Evolutionary conservation across 2,329 filamentous ascomycete species (phyloP), one percentile per base, ranked within the genome.

Genomic region (Diaporthe helianthi): DNA sequence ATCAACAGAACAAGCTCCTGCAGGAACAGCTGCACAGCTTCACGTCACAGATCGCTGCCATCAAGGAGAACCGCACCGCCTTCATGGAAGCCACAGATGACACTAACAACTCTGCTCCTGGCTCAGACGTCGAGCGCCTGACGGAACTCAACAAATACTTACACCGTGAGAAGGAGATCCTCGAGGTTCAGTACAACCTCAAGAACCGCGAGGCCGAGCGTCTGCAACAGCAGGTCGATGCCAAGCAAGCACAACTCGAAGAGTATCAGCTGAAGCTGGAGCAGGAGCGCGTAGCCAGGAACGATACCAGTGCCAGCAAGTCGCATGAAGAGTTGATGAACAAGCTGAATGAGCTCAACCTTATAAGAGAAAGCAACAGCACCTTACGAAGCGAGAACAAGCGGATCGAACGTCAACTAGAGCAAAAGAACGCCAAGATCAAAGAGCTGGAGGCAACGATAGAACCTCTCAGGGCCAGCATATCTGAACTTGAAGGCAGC

Each of bases 141-240:
- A 92, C 96, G 71, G 95, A 98, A 76, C 88, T 99, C 68, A 97
- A 97, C 80, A 92, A 89, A 71, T 99, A 96, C 79, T 84, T 99
- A 71, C 91, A 95, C 54, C 92, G 93, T 51, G 97, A 99, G 81
- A 99, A 98, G 83, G 96, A 98, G 78, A 98, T 99, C 73, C 87
- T 98, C 10, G 95, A 99, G 75, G 93, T 98, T n/a, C 95, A 98
- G 76, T 92, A 94, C 75, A 94, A 98, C 74, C 85, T 98, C 53
- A 94, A 95, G 75, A 86, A 90, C 0, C 93, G 97, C 75, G 96
- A 99, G 80, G 86, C 89, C 66, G 97, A 97, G 80, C 90, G 96
- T 66, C 81, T 98, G 51, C 93, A 95, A 76, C 93, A 98, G 75
- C 94, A 98, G 76, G 86, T 98, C 29, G 92, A 97, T 63, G 94